Evolutionary conservation across 169 alveolate genomes (phyloP).

Genomic region (Babesia gibsoni): DNA sequence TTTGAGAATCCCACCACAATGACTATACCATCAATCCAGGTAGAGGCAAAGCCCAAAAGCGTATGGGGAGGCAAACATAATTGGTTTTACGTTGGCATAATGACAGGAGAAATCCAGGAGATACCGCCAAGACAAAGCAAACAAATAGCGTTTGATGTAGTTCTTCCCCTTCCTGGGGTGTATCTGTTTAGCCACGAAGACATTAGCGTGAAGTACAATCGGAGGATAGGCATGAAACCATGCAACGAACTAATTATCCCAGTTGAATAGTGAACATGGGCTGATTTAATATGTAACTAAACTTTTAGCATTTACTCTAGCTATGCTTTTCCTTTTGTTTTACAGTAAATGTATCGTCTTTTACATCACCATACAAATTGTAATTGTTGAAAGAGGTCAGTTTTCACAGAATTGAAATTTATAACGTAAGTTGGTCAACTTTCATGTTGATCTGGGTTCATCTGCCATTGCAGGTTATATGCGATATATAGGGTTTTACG

Average conservation of each 20-base stretch:
- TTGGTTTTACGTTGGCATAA: conserved; percentile 40
- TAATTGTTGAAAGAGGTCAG: no score
- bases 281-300: no score
- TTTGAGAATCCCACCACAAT: conserved; percentile 33
- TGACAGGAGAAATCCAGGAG: conserved; percentile 22
- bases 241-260: conserved; percentile 14
- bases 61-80: background rate
- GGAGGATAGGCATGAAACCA: background rate
- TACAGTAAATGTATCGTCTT: no score
- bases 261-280: conserved; percentile 11
- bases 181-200: conserved; percentile 8
- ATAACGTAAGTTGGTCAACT: no score
- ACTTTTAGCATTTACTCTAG: no score
- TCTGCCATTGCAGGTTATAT: no score
- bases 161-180: conserved; percentile 55
- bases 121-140: conserved; percentile 22
- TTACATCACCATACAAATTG: no score
- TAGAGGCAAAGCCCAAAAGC: conserved; percentile 1
- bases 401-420: no score
- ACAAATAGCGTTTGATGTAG: conserved; percentile 14
- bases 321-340: no score
- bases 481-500: no score
- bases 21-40: conserved; percentile 4
- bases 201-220: background rate
- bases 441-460: no score